Base-by-base conservation (phyloP, 116 monocot genomes). In the Iris pallida region DNA sequence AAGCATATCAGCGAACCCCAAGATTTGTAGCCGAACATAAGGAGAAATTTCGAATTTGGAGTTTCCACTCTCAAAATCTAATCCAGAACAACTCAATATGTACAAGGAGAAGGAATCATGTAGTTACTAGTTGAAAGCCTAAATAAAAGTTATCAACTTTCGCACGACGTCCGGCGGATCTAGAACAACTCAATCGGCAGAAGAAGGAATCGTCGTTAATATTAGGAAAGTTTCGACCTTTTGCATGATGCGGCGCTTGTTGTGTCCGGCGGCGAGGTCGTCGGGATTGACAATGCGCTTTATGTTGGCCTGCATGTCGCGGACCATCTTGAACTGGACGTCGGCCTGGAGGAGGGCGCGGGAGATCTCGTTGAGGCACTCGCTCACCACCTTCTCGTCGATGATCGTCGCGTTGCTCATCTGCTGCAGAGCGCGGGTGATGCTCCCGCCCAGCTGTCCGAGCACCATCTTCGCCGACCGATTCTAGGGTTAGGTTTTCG, bases 321-420 rank as follows among this genome's bases (percentile, higher is more conserved):
- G n/a, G n/a, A n/a, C n/a, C n/a, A n/a, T 80, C 76, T 80, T 82
- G 72, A 91, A 95, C 73, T 95, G 88, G 14, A 91, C 86, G 47
- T 91, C 91, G 46, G 91, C 55, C 59, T 91, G 88, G 5, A 95
- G 82, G 42, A 95, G 81, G 40, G 91, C 91, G 19, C 95, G 83
- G 7, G 95, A 86, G 74, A 95, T 88, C 86, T 91, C 95, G 80
- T 91, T 95, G 57, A 95, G 84, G 82, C 95, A 95, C 13, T 88
- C 91, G 80, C 71, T 86, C 48, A 91, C 75, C 45, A 91, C 95
- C 81, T 88, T 91, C 82, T 91, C 95, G 53, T 91, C 95, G 63
- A 95, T 91, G 57, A 95, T 80, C 42, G 91, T 95, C 56, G 90
- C 90, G 85, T 95, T 95, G 91, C 95, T 95, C 95, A 95, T 95